Percentiles rank a stretch among this genome's conserved stretches.
These are phyloP conservation scores for Vicia sativa DNA, from an alignment of 306 rosid genomes.

Conservation along the genomic window DNA sequence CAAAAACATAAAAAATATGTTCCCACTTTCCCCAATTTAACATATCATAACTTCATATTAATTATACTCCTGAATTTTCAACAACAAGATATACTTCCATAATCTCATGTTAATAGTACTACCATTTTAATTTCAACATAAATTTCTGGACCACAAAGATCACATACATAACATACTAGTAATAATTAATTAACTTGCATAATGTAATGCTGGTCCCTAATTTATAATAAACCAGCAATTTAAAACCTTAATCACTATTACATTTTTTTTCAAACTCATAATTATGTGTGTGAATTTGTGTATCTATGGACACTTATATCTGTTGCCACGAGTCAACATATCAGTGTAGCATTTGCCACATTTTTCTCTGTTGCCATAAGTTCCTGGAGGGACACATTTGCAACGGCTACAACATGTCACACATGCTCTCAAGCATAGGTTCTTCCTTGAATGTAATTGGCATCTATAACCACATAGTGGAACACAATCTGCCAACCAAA, in stretches of 20 bases:
- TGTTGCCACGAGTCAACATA: slow-evolving; percentile 72
- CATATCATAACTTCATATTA: too few relatives aligned
- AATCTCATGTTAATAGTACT: slow-evolving; percentile 1
- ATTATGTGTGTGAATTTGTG: neutral
- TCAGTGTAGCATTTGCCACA: slow-evolving; percentile 93
- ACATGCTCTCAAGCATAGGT: slow-evolving; percentile 71
- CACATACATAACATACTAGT: slow-evolving; percentile 10
- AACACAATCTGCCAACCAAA: slow-evolving; percentile 58
- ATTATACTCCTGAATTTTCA: slow-evolving; percentile 4
- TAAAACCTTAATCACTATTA: slow-evolving; percentile 10
- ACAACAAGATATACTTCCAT: slow-evolving; percentile 21
- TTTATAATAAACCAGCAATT: slow-evolving; percentile 24
- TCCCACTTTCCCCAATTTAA: slow-evolving; percentile 19
- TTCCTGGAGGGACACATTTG: slow-evolving; percentile 94
- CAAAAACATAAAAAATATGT: neutral
- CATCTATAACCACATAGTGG: slow-evolving; percentile 71
- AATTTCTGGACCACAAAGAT: neutral
- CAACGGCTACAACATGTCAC: slow-evolving; percentile 81
- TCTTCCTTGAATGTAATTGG: slow-evolving; percentile 60
- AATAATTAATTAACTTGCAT: neutral
- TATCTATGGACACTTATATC: slow-evolving; percentile 69
- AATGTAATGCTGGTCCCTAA: slow-evolving; percentile 5
- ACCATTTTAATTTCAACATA: neutral
- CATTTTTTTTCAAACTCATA: neutral
- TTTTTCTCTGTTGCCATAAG: slow-evolving; percentile 74